A percentile compares a stretch with the other conserved stretches of the same genome.
phyloP scores from a whole-genome alignment of 1,284 basidiomycete species.

The Ceratobasidium sp. region DNA sequence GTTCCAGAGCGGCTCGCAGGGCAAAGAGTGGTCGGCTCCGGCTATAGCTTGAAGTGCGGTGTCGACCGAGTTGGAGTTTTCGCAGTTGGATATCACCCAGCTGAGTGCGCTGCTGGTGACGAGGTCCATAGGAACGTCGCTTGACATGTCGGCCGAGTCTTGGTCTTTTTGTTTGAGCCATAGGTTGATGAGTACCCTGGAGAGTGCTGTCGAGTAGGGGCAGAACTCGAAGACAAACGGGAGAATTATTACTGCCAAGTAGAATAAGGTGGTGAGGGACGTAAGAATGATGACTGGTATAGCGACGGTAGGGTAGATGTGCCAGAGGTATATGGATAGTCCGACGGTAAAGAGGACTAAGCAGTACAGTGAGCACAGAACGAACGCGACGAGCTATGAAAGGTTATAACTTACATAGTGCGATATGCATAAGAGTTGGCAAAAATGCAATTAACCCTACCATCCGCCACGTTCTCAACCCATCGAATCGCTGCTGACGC shows the following conservation, averaged over 20 bases:
- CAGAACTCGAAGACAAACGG: background rate
- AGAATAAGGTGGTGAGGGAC: background rate
- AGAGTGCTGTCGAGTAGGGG: conserved; percentile 10
- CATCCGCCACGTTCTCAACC: conserved; percentile 13
- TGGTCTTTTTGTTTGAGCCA: background rate
- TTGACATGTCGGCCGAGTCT: background rate
- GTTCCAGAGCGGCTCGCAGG: background rate
- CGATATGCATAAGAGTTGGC: conserved; percentile 7
- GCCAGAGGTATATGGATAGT: conserved; percentile 8
- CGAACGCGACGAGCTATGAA: background rate
- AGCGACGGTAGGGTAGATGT: background rate
- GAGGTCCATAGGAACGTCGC: conserved; percentile 10
- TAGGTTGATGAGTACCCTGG: background rate
- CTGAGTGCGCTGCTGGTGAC: conserved; percentile 6
- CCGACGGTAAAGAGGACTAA: conserved; percentile 11
- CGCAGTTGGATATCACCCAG: conserved; percentile 27
- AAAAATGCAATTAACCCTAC: background rate
- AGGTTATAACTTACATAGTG: conserved; percentile 11
- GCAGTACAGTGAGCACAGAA: background rate
- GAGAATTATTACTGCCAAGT: background rate
- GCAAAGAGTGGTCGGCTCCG: background rate
- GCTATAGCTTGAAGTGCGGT: conserved; percentile 21
- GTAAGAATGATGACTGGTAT: background rate
- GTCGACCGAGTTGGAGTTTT: conserved; percentile 5
- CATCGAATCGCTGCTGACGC: conserved; percentile 13